Base-by-base conservation (phyloP, 2,329 filamentous ascomycete species). In the Mariannaea elegans region DNA sequence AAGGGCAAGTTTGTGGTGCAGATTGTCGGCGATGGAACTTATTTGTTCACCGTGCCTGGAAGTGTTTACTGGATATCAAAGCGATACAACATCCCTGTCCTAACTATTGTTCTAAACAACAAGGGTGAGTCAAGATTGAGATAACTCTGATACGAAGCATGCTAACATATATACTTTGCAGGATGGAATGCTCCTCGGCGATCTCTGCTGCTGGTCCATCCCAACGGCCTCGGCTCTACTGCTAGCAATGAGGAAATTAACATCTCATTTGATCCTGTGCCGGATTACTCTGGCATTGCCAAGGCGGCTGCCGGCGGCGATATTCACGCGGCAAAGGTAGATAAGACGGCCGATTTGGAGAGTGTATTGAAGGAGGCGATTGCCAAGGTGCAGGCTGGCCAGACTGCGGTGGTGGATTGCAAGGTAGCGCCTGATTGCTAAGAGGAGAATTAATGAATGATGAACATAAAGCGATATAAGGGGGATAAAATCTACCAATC, bases 241-340 rank as follows among this genome's bases (percentile, higher is more conserved):
- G 83, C 83, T 1, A 82, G 78, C n/a, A 87, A 87, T 70, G 84
- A 86, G 57, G 86, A 88, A 70, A 82, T 87, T 64, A 87, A 87
- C 67, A 87, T 88, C 63, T 84, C 83, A 1, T 87, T 88, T 61
- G 77, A 80, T 23, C 86, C 86, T 0, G 76, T 78, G 4, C 86
- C 86, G 0, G 84, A 88, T 70, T 88, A 86, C 66, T 73, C 83
- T 0, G 85, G 84, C 34, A 87, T 88, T 48, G 86, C 85, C 18
- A 85, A 86, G 75, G 86, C 85, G 1, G 84, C 86, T 0, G 82
- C 83, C 0, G 83, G 81, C 1, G 85, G 85, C 7, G 78, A 85
- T 18, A 72, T 87, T 7, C 81, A 81, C 56, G 77, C 84, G 0
- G 82, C 80, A 0, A 75, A 73, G 52, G 82, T 85, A 1, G 80